These are phyloP conservation scores for Vanderwaltozyma yarrowii DNA, from an alignment of 805 yeast species.

Conservation along the genomic window DNA sequence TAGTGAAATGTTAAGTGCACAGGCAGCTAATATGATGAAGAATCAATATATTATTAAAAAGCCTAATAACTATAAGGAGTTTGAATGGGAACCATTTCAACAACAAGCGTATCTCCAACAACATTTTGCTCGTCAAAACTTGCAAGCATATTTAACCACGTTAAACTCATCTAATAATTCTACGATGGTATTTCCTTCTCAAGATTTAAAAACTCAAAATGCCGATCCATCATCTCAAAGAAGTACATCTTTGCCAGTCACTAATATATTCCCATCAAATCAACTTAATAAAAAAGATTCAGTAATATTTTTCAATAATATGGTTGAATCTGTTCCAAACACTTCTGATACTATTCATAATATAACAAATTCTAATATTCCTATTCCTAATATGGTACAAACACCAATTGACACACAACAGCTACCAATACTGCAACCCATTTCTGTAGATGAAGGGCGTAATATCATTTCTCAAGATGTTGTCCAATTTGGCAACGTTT, in stretches of 20 bases:
- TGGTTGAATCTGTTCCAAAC: background rate
- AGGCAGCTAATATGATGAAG: background rate
- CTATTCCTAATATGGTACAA: background rate
- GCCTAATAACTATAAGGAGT: constrained; percentile 20
- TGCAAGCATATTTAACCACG: constrained; percentile 25
- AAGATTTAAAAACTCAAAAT: background rate
- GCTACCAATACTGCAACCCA: background rate
- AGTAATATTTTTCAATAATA: background rate
- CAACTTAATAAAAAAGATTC: background rate
- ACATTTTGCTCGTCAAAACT: constrained; percentile 26
- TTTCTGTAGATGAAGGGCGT: background rate
- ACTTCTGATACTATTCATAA: background rate
- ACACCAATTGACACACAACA: background rate
- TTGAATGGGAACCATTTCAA: constrained; percentile 27
- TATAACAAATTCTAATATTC: background rate
- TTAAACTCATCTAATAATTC: constrained; percentile 6
- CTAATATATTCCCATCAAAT: background rate
- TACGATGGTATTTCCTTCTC: too few species aligned
- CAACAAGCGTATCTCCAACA: constrained; percentile 27
- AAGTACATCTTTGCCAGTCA: background rate
- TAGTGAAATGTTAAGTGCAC: background rate
- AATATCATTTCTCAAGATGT: background rate
- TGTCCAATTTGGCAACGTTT: constrained; percentile 1
- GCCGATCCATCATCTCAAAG: background rate
- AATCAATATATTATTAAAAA: constrained; percentile 24